Percentiles rank a stretch among this genome's conserved stretches.
Conservation (phyloP, 345 rosid genomes). For the Citrus unshiu region DNA sequence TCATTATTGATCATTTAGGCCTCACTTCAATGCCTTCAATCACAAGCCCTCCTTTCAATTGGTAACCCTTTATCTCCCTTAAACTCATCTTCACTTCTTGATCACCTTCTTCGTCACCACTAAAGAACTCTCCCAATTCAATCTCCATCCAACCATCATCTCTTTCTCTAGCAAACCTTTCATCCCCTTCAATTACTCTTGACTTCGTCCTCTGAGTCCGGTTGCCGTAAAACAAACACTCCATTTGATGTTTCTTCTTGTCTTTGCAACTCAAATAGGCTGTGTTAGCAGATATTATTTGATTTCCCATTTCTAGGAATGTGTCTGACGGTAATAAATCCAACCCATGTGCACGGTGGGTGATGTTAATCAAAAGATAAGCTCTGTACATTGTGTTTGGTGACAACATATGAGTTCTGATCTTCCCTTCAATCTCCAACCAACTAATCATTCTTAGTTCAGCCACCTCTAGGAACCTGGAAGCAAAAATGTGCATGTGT, state of each 20-base stretch:
- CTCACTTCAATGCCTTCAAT: slow-evolving; percentile 1
- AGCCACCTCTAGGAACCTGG: slow-evolving; percentile 36
- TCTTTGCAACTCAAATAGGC: slow-evolving; percentile 11
- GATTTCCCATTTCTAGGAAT: slow-evolving; percentile 20
- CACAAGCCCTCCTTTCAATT: slow-evolving; percentile 63
- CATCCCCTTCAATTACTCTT: not conserved
- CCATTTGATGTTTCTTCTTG: not conserved
- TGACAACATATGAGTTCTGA: slow-evolving; percentile 30
- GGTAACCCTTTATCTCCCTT: slow-evolving; percentile 66
- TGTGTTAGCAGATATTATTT: not conserved
- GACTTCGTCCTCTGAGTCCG: not conserved
- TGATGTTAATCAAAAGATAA: slow-evolving; percentile 27
- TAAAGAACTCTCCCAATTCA: slow-evolving; percentile 64
- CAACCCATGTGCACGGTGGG: slow-evolving; percentile 26
- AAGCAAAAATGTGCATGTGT: not conserved
- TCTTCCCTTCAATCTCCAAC: slow-evolving; percentile 38
- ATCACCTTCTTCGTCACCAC: slow-evolving; percentile 7
- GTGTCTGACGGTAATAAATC: slow-evolving; percentile 27
- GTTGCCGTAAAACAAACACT: not conserved
- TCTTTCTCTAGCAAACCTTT: slow-evolving; percentile 28
- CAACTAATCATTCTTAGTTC: slow-evolving; percentile 31
- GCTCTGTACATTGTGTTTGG: slow-evolving; percentile 38
- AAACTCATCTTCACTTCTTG: slow-evolving; percentile 54
- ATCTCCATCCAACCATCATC: slow-evolving; percentile 79
- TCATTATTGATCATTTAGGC: not conserved